Percentiles rank a stretch among this genome's conserved stretches.
Evolutionary conservation across 352 stramenopile genomes (phyloP).

Genomic region (Globisporangium uncinulatum): DNA sequence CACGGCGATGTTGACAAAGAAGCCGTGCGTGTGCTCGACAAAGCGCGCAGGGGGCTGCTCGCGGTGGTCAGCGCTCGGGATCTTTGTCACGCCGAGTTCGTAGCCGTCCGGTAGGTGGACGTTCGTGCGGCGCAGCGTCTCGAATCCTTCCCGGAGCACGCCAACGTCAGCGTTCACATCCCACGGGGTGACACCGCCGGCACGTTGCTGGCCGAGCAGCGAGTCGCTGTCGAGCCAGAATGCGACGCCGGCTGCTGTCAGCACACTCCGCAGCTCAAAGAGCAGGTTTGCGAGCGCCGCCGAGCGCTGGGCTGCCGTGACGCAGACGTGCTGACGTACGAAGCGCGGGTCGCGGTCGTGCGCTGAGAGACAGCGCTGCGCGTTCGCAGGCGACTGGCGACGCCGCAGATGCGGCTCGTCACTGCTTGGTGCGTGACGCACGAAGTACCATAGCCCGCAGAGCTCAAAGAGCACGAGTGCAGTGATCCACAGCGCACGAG

Average conservation of each 20-base stretch:
- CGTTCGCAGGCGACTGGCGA: constrained; percentile 15
- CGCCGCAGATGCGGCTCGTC: constrained; percentile 6
- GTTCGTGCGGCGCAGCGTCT: constrained; percentile 12
- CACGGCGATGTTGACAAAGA: constrained; percentile 48
- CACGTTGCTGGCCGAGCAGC: constrained; percentile 44
- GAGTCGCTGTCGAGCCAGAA: constrained; percentile 60
- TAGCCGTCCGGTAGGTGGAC: constrained; percentile 27
- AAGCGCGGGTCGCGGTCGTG: constrained; percentile 32
- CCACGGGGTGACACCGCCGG: constrained; percentile 36
- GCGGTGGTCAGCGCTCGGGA: constrained; percentile 21
- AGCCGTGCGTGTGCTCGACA: constrained; percentile 40
- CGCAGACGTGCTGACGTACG: constrained; percentile 23
- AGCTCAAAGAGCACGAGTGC: constrained; percentile 29
- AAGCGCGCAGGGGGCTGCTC: constrained; percentile 26
- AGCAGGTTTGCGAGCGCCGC: constrained; percentile 31
- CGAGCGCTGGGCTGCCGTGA: constrained; percentile 29
- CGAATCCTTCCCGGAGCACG: constrained; percentile 13
- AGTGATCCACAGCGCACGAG: constrained; percentile 18
- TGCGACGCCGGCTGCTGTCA: constrained; percentile 26
- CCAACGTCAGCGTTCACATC: constrained; percentile 47
- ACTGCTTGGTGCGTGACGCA: constrained; percentile 23
- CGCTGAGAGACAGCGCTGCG: constrained; percentile 30
- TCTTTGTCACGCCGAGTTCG: constrained; percentile 39
- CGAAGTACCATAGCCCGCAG: constrained; percentile 29
- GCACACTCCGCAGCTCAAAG: constrained; percentile 24